These are phyloP conservation scores for Ophiostoma angusticollis DNA, from an alignment of 2,329 filamentous ascomycete genomes.

Conservation along the genomic window DNA sequence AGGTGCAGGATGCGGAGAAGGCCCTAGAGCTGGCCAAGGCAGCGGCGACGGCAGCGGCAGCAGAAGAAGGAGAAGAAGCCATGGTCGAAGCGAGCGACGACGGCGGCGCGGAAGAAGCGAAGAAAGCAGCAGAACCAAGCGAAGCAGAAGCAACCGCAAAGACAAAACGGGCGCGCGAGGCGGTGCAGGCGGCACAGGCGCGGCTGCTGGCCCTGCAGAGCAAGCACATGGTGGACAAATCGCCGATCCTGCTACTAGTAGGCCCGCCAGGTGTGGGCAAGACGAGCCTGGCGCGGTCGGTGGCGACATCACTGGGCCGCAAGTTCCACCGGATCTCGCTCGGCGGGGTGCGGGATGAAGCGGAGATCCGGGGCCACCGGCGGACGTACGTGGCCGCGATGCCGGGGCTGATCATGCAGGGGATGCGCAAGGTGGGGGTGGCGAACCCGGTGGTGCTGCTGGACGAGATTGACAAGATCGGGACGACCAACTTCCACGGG, in stretches of 20 bases:
- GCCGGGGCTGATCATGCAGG: slow-evolving; percentile 89
- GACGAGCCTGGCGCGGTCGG: slow-evolving; percentile 85
- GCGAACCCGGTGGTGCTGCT: slow-evolving; percentile 90
- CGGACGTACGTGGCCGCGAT: slow-evolving; percentile 98
- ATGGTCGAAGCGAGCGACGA: slow-evolving; percentile 18
- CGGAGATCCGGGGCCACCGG: slow-evolving; percentile 88
- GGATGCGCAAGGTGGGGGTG: slow-evolving; percentile 88
- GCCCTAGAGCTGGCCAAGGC: slow-evolving; percentile 34
- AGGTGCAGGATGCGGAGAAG: slow-evolving; percentile 57
- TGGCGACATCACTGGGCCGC: slow-evolving; percentile 80
- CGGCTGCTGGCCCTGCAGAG: slow-evolving; percentile 66
- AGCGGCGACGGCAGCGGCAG: slow-evolving; percentile 19
- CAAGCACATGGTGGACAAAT: slow-evolving; percentile 85
- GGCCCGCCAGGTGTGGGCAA: slow-evolving; percentile 93
- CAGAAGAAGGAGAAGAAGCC: slow-evolving; percentile 11
- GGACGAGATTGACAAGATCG: slow-evolving; percentile 97
- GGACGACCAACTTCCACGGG: slow-evolving; percentile 80
- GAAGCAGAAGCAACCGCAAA: slow-evolving; percentile 31
- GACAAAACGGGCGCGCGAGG: slow-evolving; percentile 29
- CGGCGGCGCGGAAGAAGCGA: slow-evolving; percentile 8
- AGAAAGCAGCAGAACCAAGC: slow-evolving; percentile 4
- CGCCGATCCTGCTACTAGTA: slow-evolving; percentile 84
- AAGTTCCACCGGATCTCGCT: slow-evolving; percentile 97
- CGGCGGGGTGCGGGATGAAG: slow-evolving; percentile 89
- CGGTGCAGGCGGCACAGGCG: slow-evolving; percentile 34